Evolutionary conservation across 1,284 basidiomycete genomes (phyloP).

Genomic region (Puccinia horiana): DNA sequence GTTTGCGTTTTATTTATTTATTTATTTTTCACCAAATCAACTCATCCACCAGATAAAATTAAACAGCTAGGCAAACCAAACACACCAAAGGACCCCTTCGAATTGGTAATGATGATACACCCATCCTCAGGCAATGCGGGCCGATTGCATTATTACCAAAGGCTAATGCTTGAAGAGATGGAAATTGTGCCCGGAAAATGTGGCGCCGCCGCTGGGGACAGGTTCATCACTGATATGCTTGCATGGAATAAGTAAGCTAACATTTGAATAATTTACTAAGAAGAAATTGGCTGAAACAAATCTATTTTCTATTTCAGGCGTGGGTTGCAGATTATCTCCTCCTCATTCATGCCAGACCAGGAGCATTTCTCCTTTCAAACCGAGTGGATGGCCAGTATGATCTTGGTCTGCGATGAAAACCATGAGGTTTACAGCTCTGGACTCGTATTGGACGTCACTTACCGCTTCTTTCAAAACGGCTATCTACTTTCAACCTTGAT

Average conservation of each 20-base stretch:
- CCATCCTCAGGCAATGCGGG: not conserved
- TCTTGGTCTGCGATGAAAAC: not conserved
- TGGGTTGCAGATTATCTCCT: not conserved
- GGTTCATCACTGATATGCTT: constrained; percentile 5
- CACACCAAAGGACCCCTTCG: not conserved
- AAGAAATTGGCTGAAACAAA: not conserved
- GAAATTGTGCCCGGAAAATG: not conserved
- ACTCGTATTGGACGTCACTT: constrained; percentile 11
- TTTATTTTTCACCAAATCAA: not conserved
- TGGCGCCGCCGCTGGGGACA: not conserved
- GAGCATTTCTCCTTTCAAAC: not conserved
- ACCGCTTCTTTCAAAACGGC: constrained; percentile 7
- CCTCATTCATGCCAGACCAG: not conserved
- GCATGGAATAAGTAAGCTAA: not conserved
- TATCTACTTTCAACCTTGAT: not conserved
- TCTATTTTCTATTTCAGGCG: not conserved
- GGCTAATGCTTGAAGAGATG: not conserved
- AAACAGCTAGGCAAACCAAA: constrained; percentile 1
- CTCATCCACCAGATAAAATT: not conserved
- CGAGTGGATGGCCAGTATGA: not conserved
- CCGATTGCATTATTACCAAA: not conserved
- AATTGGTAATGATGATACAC: not conserved
- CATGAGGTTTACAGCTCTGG: not conserved
- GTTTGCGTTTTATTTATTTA: not conserved
- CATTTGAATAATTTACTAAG: not conserved